Conservation (phyloP, 2,329 filamentous ascomycete genomes). For the Colletotrichum cuscutae region DNA sequence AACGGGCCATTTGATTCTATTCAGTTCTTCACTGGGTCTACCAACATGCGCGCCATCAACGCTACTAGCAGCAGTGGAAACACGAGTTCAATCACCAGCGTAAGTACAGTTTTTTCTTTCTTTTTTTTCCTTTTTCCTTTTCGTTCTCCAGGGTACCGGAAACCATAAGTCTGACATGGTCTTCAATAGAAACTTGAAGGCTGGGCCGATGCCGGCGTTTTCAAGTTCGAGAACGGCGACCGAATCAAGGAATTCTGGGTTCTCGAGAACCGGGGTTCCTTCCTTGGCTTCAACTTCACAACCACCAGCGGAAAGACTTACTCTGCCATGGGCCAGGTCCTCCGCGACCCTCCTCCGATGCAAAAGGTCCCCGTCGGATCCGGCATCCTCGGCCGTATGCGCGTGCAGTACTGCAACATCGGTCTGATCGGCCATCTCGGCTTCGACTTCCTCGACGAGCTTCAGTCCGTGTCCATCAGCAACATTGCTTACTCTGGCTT, state of each 20-base stretch:
- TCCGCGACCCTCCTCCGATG: background rate
- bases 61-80: slow-evolving; percentile 9
- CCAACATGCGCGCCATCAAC: slow-evolving; percentile 24
- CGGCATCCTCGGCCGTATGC: slow-evolving; percentile 31
- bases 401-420: slow-evolving; percentile 21
- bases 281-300: slow-evolving; percentile 27
- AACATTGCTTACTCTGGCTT: slow-evolving; percentile 35
- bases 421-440: slow-evolving; percentile 30
- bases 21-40: slow-evolving; percentile 12
- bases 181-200: background rate
- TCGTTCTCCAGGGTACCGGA: background rate
- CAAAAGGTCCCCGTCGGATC: slow-evolving; percentile 21
- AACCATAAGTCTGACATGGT: too few relatives aligned
- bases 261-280: background rate
- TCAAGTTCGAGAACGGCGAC: slow-evolving; percentile 10
- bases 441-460: slow-evolving; percentile 36
- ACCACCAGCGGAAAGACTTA: slow-evolving; percentile 10
- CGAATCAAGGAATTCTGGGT: slow-evolving; percentile 20
- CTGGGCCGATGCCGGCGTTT: slow-evolving; percentile 2
- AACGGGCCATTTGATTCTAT: slow-evolving; percentile 19
- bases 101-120: background rate
- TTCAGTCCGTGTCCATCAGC: slow-evolving; percentile 30
- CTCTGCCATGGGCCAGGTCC: background rate
- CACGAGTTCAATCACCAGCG: slow-evolving; percentile 7
- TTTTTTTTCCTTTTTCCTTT: too few relatives aligned